A percentile compares a stretch with the other conserved stretches of the same genome.
These are phyloP conservation scores for Trichoderma sp. DNA, from an alignment of 2,329 filamentous ascomycete species.

Conservation along the genomic window DNA sequence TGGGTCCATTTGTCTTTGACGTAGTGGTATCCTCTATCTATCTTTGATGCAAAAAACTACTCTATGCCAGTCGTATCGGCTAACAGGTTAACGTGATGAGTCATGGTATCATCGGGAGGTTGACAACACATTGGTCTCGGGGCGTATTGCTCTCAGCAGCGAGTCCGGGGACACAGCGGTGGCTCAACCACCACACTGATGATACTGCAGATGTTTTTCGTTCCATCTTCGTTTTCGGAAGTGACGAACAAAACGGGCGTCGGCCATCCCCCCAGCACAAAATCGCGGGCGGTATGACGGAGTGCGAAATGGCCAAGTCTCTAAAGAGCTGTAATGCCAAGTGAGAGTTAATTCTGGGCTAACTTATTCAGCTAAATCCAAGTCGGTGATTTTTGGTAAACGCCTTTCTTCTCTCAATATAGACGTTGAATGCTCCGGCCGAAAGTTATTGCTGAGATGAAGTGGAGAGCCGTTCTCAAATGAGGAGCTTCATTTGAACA, in stretches of 20 bases:
- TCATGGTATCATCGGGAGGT: constrained; percentile 46
- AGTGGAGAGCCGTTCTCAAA: neutral
- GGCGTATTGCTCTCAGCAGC: constrained; percentile 43
- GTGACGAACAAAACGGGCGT: constrained; percentile 47
- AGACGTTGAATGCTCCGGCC: neutral
- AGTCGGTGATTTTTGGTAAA: neutral
- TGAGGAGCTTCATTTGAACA: neutral
- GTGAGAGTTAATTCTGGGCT: neutral
- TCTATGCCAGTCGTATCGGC: constrained; percentile 45
- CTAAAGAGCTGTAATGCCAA: neutral
- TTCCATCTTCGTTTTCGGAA: constrained; percentile 47
- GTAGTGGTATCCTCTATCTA: constrained; percentile 40
- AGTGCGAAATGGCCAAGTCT: constrained; percentile 16
- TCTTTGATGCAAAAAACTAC: constrained; percentile 37
- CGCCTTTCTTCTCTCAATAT: neutral
- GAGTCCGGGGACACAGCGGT: constrained; percentile 49
- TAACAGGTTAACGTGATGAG: constrained; percentile 42
- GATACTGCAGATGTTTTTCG: constrained; percentile 50
- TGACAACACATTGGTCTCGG: constrained; percentile 49
- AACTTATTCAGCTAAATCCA: neutral
- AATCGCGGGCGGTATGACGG: constrained; percentile 44
- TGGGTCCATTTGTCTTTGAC: constrained; percentile 46
- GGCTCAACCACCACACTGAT: constrained; percentile 50
- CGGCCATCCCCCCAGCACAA: constrained; percentile 49
- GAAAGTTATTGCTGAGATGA: neutral